Evolutionary conservation across 2,329 filamentous ascomycete genomes (phyloP), one percentile per base, ranked within the genome.

Genomic region (Diaporthe velutina): DNA sequence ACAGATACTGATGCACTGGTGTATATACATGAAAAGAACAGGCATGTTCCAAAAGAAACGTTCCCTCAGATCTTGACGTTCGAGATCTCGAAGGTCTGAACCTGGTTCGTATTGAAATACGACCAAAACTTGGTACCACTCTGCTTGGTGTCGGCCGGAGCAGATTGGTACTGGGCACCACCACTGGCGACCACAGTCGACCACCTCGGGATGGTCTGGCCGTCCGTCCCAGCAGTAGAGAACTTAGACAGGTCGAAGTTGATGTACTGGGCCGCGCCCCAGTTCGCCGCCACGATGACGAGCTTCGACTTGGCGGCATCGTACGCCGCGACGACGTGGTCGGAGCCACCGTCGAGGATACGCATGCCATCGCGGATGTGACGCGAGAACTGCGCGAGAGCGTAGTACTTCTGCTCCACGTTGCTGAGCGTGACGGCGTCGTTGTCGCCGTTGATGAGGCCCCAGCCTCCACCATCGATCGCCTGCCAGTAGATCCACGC

Each of bases 401-500:
- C 80, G 73, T 80, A 86, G 78, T 85, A 86, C 76, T 86, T 86
- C 40, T 83, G 82, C 35, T 77, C 81, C 28, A 79, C 80, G 0
- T 75, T 70, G 0, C 79, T 79, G 15, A 86, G 74, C 4, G 79
- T 80, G 55, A 76, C 77, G 2, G 77, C 78, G 7, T 83, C 80
- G 73, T 85, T 85, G 76, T 85, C 81, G 3, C 80, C 85, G 17
- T 83, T 81, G 61, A 86, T 79, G 9, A 86, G 76, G 0, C 85
- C 85, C 85, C 84, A 86, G 19, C 84, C 84, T 15, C 80, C 79
- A 13, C 80, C 81, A 73, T 86, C 85, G 19, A 86, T 77, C 8
- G 81, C 82, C 77, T 86, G 85, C 84, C 85, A 86, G 78, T 85
- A 86, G n/a, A 84, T 81, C 85, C 85, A 86, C 12, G 81, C 85